Percentiles rank a stretch among this genome's conserved stretches.
Conservation (phyloP, 78 protist species). For the Blattamonas nauphoetae region DNA sequence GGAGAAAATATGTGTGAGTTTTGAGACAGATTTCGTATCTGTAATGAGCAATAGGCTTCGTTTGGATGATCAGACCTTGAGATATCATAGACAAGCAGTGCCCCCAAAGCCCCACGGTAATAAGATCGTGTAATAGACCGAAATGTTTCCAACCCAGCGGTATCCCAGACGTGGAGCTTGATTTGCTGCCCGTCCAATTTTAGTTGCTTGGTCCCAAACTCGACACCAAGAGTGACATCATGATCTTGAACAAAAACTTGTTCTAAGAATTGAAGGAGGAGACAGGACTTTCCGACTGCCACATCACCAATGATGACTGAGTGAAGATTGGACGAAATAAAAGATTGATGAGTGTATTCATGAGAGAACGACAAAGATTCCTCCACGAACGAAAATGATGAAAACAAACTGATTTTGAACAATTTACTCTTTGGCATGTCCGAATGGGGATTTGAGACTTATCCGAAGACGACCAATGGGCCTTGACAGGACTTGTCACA, state of each 20-base stretch:
- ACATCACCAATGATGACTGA: not conserved
- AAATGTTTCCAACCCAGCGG: constrained; percentile 89
- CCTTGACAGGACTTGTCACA: too few relatives aligned
- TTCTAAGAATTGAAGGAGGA: not conserved
- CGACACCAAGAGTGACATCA: not conserved
- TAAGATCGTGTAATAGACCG: constrained; percentile 93
- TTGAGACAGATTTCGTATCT: too few relatives aligned
- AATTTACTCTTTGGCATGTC: too few relatives aligned
- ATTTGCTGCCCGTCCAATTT: not conserved
- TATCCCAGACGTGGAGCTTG: not conserved
- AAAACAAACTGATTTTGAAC: too few relatives aligned
- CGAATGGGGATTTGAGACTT: too few relatives aligned
- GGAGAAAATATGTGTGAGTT: not conserved
- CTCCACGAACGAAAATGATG: too few relatives aligned
- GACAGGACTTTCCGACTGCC: not conserved
- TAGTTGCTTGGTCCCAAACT: not conserved
- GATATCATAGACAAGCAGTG: constrained; percentile 51
- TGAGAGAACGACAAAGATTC: too few relatives aligned
- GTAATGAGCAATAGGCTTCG: too few relatives aligned
- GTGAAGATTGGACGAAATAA: too few relatives aligned
- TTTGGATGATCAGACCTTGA: constrained; percentile 29
- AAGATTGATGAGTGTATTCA: too few relatives aligned
- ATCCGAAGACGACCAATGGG: too few relatives aligned
- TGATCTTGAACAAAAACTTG: not conserved
- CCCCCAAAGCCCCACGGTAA: constrained; percentile 87